Evolutionary conservation across 2,329 filamentous ascomycete genomes (phyloP).

Genomic region (Raffaelea albimanens): DNA sequence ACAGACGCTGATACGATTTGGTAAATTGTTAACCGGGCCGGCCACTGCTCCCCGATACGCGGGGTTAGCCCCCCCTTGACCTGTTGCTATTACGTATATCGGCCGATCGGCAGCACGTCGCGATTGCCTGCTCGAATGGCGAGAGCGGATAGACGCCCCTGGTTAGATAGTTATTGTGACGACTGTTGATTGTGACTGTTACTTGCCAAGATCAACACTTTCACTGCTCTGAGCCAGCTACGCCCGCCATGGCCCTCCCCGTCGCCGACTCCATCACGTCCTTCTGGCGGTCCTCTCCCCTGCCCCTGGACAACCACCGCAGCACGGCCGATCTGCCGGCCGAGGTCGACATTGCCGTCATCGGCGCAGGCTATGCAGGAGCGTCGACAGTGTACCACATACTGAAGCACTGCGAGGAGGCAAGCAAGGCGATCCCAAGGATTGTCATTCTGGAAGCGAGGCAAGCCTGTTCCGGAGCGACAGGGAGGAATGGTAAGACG

Average conservation of each 20-base stretch:
- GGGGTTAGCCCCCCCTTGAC: too few relatives aligned
- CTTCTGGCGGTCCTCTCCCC: conserved; percentile 30
- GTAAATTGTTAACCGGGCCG: too few relatives aligned
- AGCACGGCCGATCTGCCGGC: conserved; percentile 26
- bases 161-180: too few relatives aligned
- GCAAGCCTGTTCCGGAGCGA: conserved; percentile 26
- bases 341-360: conserved; percentile 32
- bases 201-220: too few relatives aligned
- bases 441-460: conserved; percentile 25
- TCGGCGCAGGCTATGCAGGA: conserved; percentile 38
- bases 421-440: conserved; percentile 6
- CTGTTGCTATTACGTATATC: too few relatives aligned
- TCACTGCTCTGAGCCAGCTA: not conserved
- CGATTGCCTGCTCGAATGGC: too few relatives aligned
- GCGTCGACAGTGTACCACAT: conserved; percentile 32
- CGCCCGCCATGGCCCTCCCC: conserved; percentile 12
- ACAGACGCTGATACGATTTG: too few relatives aligned
- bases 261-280: conserved; percentile 19
- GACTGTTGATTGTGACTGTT: too few relatives aligned
- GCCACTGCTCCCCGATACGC: too few relatives aligned
- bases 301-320: conserved; percentile 28
- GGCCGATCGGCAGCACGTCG: too few relatives aligned
- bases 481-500: conserved; percentile 21
- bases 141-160: too few relatives aligned
- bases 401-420: conserved; percentile 13